A percentile compares a stretch with the other conserved stretches of the same genome.
Conservation (phyloP, 2,329 filamentous ascomycete genomes). For the Fusarium equiseti region DNA sequence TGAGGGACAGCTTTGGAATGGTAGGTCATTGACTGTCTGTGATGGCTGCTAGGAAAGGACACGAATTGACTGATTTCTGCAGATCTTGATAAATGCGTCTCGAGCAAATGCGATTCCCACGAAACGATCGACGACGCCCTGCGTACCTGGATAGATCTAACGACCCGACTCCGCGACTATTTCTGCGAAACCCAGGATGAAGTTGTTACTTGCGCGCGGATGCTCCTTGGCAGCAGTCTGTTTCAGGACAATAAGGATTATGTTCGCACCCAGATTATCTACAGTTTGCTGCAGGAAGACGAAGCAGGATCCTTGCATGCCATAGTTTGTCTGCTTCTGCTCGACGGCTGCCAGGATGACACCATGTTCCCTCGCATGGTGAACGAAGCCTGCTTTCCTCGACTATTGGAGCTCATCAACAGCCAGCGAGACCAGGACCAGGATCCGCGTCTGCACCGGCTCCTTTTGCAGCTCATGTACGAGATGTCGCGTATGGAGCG, state of each 20-base stretch:
- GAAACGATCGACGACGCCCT: constrained; percentile 84
- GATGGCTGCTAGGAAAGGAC: constrained; percentile 8
- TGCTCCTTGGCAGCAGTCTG: constrained; percentile 79
- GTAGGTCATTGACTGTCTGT: constrained; percentile 59
- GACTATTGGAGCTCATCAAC: constrained; percentile 85
- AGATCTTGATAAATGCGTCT: constrained; percentile 64
- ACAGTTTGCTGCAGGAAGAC: constrained; percentile 91
- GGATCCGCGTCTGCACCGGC: constrained; percentile 79
- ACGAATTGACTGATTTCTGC: constrained; percentile 28
- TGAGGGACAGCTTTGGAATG: constrained; percentile 90
- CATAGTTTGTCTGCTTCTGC: constrained; percentile 84
- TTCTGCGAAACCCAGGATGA: constrained; percentile 83
- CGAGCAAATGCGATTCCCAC: constrained; percentile 62
- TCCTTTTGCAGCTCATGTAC: constrained; percentile 90
- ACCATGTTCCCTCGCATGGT: constrained; percentile 88
- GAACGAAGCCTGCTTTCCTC: constrained; percentile 82
- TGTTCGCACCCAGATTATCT: constrained; percentile 91
- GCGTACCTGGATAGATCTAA: constrained; percentile 84
- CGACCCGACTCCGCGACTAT: constrained; percentile 79
- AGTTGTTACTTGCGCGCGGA: constrained; percentile 82
- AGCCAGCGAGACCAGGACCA: constrained; percentile 71
- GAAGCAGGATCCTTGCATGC: constrained; percentile 83
- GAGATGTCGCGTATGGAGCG: constrained; percentile 96
- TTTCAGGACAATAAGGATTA: constrained; percentile 84
- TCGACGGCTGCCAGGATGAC: constrained; percentile 86